These are phyloP conservation scores for Leucocoprinus sp. DNA, from an alignment of 768 basidiomycete species.

Conservation along the genomic window DNA sequence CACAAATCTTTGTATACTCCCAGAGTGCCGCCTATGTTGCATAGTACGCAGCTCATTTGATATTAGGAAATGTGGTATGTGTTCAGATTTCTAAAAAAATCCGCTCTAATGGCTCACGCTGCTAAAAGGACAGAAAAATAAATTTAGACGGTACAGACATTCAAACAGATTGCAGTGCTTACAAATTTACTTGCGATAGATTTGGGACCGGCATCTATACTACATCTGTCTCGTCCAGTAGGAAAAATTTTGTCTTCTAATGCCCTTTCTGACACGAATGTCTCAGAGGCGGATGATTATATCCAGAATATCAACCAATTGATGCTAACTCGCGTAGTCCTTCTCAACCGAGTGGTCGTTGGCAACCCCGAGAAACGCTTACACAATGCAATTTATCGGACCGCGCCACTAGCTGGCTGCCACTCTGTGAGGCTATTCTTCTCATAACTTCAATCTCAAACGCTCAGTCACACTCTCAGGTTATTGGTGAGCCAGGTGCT, in stretches of 20 bases:
- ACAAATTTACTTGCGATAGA: slow-evolving; percentile 20
- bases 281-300: slow-evolving; percentile 62
- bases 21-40: slow-evolving; percentile 47
- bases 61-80: slow-evolving; percentile 47
- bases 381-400: slow-evolving; percentile 39
- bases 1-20: slow-evolving; percentile 38
- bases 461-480: slow-evolving; percentile 23
- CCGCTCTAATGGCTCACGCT: slow-evolving; percentile 1
- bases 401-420: slow-evolving; percentile 46
- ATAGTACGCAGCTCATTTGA: slow-evolving; percentile 56
- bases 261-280: slow-evolving; percentile 6
- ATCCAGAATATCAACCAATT: slow-evolving; percentile 31
- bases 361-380: slow-evolving; percentile 46
- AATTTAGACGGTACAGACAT: slow-evolving; percentile 28
- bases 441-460: not conserved
- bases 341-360: slow-evolving; percentile 57
- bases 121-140: slow-evolving; percentile 40
- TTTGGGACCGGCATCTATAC: slow-evolving; percentile 69
- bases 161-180: not conserved
- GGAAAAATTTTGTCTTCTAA: slow-evolving; percentile 13
- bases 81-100: not conserved
- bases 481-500: slow-evolving; percentile 53
- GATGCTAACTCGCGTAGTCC: slow-evolving; percentile 38
- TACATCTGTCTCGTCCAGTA: slow-evolving; percentile 59
- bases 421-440: slow-evolving; percentile 39